These are phyloP conservation scores for Zygnema circumcarinatum DNA, from an alignment of 139 green algal genomes.

Conservation along the genomic window DNA sequence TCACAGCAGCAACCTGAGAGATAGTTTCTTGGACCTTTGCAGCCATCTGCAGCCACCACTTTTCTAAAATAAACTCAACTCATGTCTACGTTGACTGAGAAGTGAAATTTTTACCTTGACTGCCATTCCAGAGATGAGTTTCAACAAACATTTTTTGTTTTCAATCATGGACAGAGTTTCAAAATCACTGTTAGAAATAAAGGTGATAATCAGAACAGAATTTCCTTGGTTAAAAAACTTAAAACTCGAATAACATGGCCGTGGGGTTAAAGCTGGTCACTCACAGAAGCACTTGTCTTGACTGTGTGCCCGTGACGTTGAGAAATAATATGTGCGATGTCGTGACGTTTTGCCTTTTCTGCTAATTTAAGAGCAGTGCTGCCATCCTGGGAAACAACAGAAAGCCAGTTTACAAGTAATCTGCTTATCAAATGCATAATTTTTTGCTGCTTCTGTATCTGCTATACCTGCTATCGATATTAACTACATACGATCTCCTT, in stretches of 20 bases:
- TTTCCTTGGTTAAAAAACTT: no score
- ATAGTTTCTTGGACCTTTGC: conserved; percentile 14
- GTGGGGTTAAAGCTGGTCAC: no score
- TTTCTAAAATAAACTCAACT: not conserved
- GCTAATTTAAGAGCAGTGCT: not conserved
- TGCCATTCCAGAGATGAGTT: no score
- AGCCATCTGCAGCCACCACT: conserved; percentile 12
- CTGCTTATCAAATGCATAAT: no score
- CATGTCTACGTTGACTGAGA: not conserved
- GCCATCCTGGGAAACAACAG: conserved; percentile 3
- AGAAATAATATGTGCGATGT: conserved; percentile 11
- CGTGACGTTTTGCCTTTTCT: not conserved
- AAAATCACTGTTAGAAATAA: no score
- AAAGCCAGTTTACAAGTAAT: not conserved
- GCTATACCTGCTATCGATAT: no score
- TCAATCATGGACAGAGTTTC: no score
- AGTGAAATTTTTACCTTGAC: not conserved
- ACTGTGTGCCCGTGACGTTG: not conserved
- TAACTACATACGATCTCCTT: no score
- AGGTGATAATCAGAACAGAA: no score
- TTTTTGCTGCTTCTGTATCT: no score
- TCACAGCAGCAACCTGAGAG: not conserved
- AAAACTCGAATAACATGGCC: no score
- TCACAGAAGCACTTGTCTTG: not conserved
- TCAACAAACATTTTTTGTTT: no score